Base-by-base conservation (phyloP, 345 rosid genomes). In the Aegle marmelos region DNA sequence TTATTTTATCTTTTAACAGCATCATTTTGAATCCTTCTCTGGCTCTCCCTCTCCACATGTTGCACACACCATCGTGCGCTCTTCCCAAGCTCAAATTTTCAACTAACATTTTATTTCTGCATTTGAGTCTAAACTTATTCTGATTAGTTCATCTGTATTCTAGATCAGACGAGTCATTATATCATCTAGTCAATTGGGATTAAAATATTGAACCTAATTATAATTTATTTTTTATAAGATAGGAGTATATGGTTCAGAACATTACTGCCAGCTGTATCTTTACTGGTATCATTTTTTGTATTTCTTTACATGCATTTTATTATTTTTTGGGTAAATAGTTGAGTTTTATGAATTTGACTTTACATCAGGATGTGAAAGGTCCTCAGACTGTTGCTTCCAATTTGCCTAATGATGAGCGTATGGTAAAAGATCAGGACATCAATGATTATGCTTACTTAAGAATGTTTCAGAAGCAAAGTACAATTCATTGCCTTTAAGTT, bases 301-400 rank as follows among this genome's bases (percentile, higher is more conserved):
- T 48, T 9, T 33, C 22, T 17, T 75, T 65, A 66, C 36, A n/a
- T 33, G 25, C n/a, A 56, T 41, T 53, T 53, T 53, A 3, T 22
- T 31, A 54, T 60, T 68, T 36, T 45, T n/a, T 27, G 53, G 41
- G 39, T 73, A 30, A 62, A 62, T 58, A 39, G 36, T 22, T 63
- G 21, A 53, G 59, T 57, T 79, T 82, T 66, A 78, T 66, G 57
- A 64, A 45, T 82, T 76, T 60, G 65, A 54, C 66, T 78, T 80
- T 77, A 16, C 62, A 69, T 56, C 89, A 95, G 98, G 99, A 93
- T 89, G 97, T 95, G 66, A 93, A 82, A 72, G 99, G 99, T 72
- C 98, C 99, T 77, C 99, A 93, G 79, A 93, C 94, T 67, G 95
- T 92, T 88, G 99, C 99, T 83, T 95, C 87, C 82, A 95, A 93